Conservation (phyloP, 139 green algal genomes). For the Chlorella sp. region DNA sequence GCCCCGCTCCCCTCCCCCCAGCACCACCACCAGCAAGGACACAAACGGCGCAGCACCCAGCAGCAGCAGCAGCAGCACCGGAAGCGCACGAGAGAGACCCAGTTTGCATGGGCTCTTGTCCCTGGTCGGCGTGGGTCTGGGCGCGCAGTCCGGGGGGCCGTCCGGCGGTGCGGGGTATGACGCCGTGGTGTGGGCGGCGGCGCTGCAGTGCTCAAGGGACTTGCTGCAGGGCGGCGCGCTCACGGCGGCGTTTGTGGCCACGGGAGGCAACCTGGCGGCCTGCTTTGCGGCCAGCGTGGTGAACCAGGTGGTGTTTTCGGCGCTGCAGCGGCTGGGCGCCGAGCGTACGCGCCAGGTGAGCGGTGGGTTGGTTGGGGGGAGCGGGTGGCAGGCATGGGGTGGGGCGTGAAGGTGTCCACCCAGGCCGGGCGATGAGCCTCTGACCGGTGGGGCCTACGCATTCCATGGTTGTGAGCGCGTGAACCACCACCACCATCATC, state of each 20-base stretch:
- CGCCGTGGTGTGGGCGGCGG: background rate
- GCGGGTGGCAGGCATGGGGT: background rate
- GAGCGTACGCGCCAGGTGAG: background rate
- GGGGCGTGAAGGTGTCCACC: background rate
- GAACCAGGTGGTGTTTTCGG: slow-evolving; percentile 24
- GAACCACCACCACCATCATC: background rate
- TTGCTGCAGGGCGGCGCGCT: background rate
- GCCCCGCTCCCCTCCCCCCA: too few species aligned
- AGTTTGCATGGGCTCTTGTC: too few species aligned
- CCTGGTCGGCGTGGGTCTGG: too few species aligned
- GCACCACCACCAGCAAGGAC: too few species aligned
- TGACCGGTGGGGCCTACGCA: too few species aligned
- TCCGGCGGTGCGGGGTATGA: background rate
- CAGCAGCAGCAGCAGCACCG: too few species aligned
- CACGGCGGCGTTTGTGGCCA: slow-evolving; percentile 8
- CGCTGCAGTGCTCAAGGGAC: background rate
- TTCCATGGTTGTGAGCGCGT: too few species aligned
- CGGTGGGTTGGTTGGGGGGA: too few species aligned
- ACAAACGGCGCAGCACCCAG: too few species aligned
- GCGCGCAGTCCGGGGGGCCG: too few species aligned
- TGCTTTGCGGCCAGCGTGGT: slow-evolving; percentile 39
- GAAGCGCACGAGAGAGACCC: too few species aligned
- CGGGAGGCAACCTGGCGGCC: slow-evolving; percentile 17
- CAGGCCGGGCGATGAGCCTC: background rate
- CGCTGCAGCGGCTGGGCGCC: slow-evolving; percentile 5